phyloP scores from a whole-genome alignment of 1,284 basidiomycete species.

The Leccinum pachyderme region DNA sequence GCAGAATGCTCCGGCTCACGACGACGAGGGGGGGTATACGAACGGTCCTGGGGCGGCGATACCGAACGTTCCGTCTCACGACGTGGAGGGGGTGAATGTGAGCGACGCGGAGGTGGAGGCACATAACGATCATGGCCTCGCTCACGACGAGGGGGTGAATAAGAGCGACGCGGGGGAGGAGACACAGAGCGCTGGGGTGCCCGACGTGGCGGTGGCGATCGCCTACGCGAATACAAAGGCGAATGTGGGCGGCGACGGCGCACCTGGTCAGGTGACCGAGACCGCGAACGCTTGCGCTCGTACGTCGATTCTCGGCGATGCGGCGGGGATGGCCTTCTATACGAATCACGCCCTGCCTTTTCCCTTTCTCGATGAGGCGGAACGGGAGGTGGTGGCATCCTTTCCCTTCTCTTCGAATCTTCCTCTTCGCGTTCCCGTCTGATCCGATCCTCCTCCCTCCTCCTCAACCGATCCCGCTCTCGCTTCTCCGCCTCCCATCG shows the following conservation, averaged over 20 bases:
- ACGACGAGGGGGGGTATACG: conserved; percentile 6
- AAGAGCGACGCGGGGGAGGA: conserved; percentile 26
- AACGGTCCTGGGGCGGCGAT: background rate
- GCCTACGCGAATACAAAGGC: conserved; percentile 29
- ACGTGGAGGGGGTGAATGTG: conserved; percentile 8
- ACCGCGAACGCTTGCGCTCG: conserved; percentile 29
- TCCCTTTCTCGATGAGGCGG: conserved; percentile 33
- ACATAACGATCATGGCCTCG: conserved; percentile 20
- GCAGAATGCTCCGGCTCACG: background rate
- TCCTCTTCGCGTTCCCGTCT: conserved; percentile 36
- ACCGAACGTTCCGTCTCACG: background rate
- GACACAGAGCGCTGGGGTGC: conserved; percentile 22
- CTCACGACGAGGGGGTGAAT: conserved; percentile 27
- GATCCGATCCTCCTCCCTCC: conserved; percentile 56
- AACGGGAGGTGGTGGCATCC: conserved; percentile 30
- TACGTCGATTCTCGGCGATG: conserved; percentile 25
- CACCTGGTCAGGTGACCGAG: conserved; percentile 19
- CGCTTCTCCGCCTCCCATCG: conserved; percentile 53
- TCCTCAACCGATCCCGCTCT: conserved; percentile 56
- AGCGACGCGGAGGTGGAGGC: conserved; percentile 26
- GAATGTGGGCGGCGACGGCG: conserved; percentile 29
- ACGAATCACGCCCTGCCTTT: conserved; percentile 33
- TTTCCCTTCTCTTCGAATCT: conserved; percentile 34
- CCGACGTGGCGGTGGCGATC: conserved; percentile 36
- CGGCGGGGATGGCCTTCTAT: conserved; percentile 24